phyloP scores from a whole-genome alignment of 106 monocot genomes.

The Allium sativum region DNA sequence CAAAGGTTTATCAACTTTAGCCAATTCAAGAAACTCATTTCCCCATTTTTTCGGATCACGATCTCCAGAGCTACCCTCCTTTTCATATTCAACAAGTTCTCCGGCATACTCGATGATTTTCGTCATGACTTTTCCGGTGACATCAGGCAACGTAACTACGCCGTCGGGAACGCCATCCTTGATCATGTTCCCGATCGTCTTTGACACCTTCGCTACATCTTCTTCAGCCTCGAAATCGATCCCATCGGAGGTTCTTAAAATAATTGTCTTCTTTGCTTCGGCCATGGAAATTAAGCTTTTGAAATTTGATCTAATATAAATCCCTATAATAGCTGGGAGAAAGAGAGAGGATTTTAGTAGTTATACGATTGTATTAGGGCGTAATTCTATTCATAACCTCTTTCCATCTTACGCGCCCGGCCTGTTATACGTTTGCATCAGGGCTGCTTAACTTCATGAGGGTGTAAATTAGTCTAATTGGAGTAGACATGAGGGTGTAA shows the following conservation, averaged over 20 bases:
- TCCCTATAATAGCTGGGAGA: too few species aligned
- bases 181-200: conserved; percentile 38
- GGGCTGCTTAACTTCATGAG: too few species aligned
- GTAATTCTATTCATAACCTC: too few species aligned
- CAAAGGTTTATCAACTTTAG: neutral
- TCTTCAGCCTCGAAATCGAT: conserved; percentile 37
- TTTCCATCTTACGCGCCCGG: too few species aligned
- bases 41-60: neutral
- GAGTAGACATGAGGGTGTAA: too few species aligned
- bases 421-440: too few species aligned
- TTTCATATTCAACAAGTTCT: neutral
- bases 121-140: conserved; percentile 27
- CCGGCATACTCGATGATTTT: neutral
- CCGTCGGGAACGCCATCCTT: conserved; percentile 30
- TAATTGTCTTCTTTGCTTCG: conserved; percentile 13
- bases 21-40: neutral
- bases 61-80: neutral
- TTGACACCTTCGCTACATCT: conserved; percentile 22
- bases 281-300: neutral
- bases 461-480: too few species aligned
- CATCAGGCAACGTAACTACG: conserved; percentile 28
- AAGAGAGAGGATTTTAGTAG: too few species aligned
- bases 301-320: neutral
- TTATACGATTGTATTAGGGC: too few species aligned
- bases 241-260: conserved; percentile 22